These are phyloP conservation scores for Aquilaria malaccensis DNA, from an alignment of 345 rosid genomes.

Conservation along the genomic window DNA sequence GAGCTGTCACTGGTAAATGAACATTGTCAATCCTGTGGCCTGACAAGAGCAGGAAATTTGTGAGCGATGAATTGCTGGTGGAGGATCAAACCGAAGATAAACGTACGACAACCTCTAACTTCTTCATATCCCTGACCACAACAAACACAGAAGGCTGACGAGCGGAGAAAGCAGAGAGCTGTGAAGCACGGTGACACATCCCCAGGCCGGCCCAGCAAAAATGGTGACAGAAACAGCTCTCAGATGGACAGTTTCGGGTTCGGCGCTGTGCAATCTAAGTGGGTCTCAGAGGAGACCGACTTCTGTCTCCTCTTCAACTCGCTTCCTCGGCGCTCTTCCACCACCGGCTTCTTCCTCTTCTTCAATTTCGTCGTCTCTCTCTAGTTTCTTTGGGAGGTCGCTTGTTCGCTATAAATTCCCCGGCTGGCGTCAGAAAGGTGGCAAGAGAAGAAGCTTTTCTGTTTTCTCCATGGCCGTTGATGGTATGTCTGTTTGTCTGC, in stretches of 20 bases:
- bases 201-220: neutral
- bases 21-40: too few species aligned
- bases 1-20: too few species aligned
- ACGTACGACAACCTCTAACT: conserved; percentile 7
- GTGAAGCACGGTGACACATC: neutral
- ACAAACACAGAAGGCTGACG: conserved; percentile 8
- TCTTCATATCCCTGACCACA: conserved; percentile 23
- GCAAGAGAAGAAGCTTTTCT: conserved; percentile 46
- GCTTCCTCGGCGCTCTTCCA: conserved; percentile 44
- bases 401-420: conserved; percentile 30
- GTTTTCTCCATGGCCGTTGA: conserved; percentile 74
- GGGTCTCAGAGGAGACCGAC: conserved; percentile 47
- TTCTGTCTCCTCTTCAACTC: conserved; percentile 32
- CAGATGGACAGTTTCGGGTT: conserved; percentile 38
- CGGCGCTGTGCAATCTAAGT: conserved; percentile 50
- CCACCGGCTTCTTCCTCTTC: conserved; percentile 40
- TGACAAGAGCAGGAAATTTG: too few species aligned
- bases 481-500: conserved; percentile 26
- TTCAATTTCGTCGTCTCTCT: conserved; percentile 42
- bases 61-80: neutral
- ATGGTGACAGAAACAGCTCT: conserved; percentile 73
- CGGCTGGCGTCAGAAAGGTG: conserved; percentile 16
- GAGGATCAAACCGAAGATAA: conserved; percentile 3
- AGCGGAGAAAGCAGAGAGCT: conserved; percentile 1
- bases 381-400: conserved; percentile 45